Evolutionary conservation across 2,329 filamentous ascomycete species (phyloP).

Genomic region (Monosporascus sp.): DNA sequence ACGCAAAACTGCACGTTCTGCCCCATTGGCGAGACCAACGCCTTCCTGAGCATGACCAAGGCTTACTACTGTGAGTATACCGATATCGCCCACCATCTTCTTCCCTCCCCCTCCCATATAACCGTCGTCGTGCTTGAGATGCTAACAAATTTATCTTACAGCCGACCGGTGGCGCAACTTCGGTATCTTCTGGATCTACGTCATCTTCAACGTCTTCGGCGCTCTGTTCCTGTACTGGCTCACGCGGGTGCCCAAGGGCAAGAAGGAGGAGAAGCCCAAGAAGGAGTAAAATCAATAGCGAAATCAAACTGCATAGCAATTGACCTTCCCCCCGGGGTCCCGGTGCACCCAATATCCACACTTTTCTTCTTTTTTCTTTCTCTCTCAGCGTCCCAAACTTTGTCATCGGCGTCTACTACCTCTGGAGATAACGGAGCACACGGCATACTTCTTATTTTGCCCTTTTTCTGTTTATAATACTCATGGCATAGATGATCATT

Average conservation of each 20-base stretch:
- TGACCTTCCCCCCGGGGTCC: too few species aligned
- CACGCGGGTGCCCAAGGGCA: constrained; percentile 38
- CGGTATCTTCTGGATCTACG: constrained; percentile 49
- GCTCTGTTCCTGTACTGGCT: constrained; percentile 51
- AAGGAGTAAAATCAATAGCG: constrained; percentile 9
- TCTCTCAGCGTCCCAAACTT: too few species aligned
- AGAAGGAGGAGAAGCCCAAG: constrained; percentile 23
- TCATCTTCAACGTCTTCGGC: constrained; percentile 48
- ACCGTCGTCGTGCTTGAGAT: background rate
- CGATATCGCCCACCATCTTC: background rate
- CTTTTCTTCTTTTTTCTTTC: too few species aligned
- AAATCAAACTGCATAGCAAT: too few species aligned
- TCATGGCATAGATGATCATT: too few species aligned
- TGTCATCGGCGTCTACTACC: too few species aligned
- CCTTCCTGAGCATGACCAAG: constrained; percentile 30
- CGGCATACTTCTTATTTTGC: too few species aligned
- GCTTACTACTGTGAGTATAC: constrained; percentile 36
- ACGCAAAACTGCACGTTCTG: constrained; percentile 42
- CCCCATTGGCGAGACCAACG: constrained; percentile 30
- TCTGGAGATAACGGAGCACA: too few species aligned
- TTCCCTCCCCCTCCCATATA: background rate
- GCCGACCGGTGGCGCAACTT: constrained; percentile 51
- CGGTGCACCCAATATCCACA: too few species aligned
- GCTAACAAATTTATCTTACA: constrained; percentile 11
- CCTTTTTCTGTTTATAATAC: too few species aligned